phyloP scores from a whole-genome alignment of 768 basidiomycete species.

The Phylloporus sp. region DNA sequence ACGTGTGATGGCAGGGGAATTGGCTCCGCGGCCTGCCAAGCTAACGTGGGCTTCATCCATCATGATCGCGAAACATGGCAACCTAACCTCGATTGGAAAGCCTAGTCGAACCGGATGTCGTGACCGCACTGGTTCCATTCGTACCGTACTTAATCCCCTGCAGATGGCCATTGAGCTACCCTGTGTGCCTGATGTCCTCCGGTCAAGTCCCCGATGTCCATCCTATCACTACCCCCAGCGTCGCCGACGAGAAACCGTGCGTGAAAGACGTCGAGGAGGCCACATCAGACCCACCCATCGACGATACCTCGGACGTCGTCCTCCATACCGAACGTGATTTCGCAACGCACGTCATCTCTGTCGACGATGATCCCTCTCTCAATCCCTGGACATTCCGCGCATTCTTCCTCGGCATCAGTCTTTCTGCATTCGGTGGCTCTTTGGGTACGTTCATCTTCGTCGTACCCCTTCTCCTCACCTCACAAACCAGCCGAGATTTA shows the following conservation, averaged over 20 bases:
- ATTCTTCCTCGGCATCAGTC: conserved; percentile 50
- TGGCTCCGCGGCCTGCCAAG: not conserved
- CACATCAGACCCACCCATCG: not conserved
- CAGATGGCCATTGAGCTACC: not conserved
- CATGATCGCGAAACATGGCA: not conserved
- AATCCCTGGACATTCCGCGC: conserved; percentile 38
- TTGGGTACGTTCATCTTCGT: conserved; percentile 32
- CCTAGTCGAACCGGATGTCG: too few relatives aligned
- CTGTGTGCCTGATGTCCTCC: not conserved
- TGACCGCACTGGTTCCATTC: too few relatives aligned
- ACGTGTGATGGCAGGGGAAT: not conserved
- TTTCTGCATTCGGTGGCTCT: conserved; percentile 47
- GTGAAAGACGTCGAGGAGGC: conserved; percentile 34
- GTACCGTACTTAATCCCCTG: conserved; percentile 3
- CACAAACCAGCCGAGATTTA: conserved; percentile 45
- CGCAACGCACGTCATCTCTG: conserved; percentile 41
- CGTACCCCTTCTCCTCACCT: not conserved
- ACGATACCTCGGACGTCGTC: conserved; percentile 12
- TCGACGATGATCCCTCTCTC: conserved; percentile 29
- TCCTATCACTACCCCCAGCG: not conserved
- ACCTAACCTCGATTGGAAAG: not conserved
- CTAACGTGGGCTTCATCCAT: too few relatives aligned
- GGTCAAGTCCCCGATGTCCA: not conserved
- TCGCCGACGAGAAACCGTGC: conserved; percentile 12
- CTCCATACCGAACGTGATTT: conserved; percentile 44